Conservation (phyloP, 768 basidiomycete species). For the Gymnopilus junonius region DNA sequence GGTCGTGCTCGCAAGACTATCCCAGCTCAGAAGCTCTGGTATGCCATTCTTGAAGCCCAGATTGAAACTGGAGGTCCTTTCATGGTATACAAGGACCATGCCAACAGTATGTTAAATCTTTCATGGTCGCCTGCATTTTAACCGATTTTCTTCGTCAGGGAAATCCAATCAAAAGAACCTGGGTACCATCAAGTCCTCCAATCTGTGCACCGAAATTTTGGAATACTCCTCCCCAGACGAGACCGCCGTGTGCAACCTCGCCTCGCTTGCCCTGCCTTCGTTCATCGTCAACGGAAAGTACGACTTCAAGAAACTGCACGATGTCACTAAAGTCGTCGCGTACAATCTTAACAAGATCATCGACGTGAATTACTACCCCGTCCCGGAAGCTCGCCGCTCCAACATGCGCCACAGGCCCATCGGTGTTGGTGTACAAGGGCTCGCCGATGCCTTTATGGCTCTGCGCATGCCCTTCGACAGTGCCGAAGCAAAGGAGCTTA, state of each 20-base stretch:
- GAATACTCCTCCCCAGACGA: slow-evolving; percentile 98
- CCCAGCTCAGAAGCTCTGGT: slow-evolving; percentile 98
- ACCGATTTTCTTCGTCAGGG: slow-evolving; percentile 45
- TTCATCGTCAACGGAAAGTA: slow-evolving; percentile 84
- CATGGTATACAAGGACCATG: slow-evolving; percentile 98
- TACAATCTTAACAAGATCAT: slow-evolving; percentile 95
- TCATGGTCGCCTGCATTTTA: not conserved
- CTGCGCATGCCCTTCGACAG: slow-evolving; percentile 96
- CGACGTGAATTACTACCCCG: slow-evolving; percentile 94
- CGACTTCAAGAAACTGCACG: slow-evolving; percentile 95
- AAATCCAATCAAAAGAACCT: slow-evolving; percentile 99
- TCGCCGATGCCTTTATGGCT: slow-evolving; percentile 98
- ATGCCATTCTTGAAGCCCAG: slow-evolving; percentile 93
- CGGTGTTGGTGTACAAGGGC: slow-evolving; percentile 96
- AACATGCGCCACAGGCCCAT: slow-evolving; percentile 99
- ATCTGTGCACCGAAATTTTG: slow-evolving; percentile 98
- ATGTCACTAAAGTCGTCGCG: slow-evolving; percentile 90
- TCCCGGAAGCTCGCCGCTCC: slow-evolving; percentile 87
- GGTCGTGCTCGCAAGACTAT: slow-evolving; percentile 84
- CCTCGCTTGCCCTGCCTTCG: slow-evolving; percentile 92
- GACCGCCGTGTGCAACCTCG: slow-evolving; percentile 97
- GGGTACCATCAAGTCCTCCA: slow-evolving; percentile 98
- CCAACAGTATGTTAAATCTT: slow-evolving; percentile 67
- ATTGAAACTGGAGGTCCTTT: slow-evolving; percentile 99
- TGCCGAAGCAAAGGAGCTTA: slow-evolving; percentile 81